A percentile compares a stretch with the other conserved stretches of the same genome.
Evolutionary conservation across 768 basidiomycete genomes (phyloP).

Genomic region (Dacryopinax primogenitus): DNA sequence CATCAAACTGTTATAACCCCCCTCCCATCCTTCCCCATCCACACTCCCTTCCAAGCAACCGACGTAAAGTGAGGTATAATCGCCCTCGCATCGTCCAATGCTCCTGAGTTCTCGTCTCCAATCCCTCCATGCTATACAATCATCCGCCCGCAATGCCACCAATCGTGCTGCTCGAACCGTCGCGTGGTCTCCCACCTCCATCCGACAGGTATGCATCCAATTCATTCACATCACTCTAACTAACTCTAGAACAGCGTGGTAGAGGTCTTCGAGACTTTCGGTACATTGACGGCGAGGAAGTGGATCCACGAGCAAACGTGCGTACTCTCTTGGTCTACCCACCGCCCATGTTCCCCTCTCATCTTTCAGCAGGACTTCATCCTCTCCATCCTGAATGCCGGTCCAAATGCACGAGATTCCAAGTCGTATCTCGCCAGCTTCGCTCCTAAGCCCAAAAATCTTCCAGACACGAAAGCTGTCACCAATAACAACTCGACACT

Average conservation of each 20-base stretch:
- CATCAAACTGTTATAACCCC: conserved; percentile 7
- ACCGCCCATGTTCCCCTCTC: neutral
- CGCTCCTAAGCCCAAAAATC: conserved; percentile 43
- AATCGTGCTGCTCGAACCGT: neutral
- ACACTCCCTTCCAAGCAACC: neutral
- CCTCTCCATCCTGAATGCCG: conserved; percentile 81
- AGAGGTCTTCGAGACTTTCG: neutral
- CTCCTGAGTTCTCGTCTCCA: neutral
- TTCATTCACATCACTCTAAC: neutral
- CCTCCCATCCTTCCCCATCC: neutral
- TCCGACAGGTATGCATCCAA: neutral
- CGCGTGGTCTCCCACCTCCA: neutral
- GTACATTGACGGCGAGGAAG: neutral
- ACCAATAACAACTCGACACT: conserved; percentile 20
- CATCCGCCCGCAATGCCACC: neutral
- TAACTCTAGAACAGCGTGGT: neutral
- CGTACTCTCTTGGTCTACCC: neutral
- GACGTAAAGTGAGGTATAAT: neutral
- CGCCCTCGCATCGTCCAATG: neutral
- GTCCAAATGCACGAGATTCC: conserved; percentile 83
- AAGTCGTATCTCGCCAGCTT: conserved; percentile 87
- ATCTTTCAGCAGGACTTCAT: conserved; percentile 71
- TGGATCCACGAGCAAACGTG: neutral
- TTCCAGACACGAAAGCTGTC: conserved; percentile 13
- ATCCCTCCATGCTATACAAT: neutral